These are phyloP conservation scores for Holtermannia corniformis DNA, from an alignment of 768 basidiomycete genomes.

Conservation along the genomic window DNA sequence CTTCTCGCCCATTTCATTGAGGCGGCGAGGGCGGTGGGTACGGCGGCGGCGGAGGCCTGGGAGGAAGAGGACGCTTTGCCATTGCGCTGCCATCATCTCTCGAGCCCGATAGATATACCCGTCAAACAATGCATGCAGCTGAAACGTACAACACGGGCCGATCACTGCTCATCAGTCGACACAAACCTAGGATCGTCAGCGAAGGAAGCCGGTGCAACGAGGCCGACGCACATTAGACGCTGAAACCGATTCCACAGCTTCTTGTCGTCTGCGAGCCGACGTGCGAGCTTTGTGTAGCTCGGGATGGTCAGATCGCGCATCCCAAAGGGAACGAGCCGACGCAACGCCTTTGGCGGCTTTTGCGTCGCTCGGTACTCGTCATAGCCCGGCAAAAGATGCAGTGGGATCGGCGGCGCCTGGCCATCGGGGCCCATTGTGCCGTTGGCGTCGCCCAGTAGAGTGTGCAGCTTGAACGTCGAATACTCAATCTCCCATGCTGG, in stretches of 20 bases:
- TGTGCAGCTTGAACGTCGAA: slow-evolving; percentile 51
- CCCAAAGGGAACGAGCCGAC: slow-evolving; percentile 52
- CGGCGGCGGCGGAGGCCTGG: too few species aligned
- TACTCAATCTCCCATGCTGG: slow-evolving; percentile 73
- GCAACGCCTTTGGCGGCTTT: slow-evolving; percentile 47
- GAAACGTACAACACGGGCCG: background rate
- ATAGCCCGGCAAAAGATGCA: slow-evolving; percentile 31
- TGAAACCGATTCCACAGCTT: slow-evolving; percentile 58
- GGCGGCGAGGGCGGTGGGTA: too few species aligned
- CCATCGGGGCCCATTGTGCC: slow-evolving; percentile 7
- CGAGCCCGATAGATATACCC: too few species aligned
- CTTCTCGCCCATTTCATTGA: too few species aligned
- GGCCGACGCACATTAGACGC: slow-evolving; percentile 61
- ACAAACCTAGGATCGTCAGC: slow-evolving; percentile 6
- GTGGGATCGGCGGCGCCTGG: slow-evolving; percentile 19
- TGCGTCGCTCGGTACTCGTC: slow-evolving; percentile 41
- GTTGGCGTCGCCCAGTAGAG: slow-evolving; percentile 43
- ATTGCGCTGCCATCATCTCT: too few species aligned
- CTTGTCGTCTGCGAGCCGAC: slow-evolving; percentile 47
- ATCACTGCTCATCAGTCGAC: background rate
- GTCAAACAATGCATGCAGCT: background rate
- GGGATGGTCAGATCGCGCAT: slow-evolving; percentile 69
- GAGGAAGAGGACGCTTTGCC: too few species aligned
- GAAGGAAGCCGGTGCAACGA: background rate
- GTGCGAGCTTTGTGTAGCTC: slow-evolving; percentile 62